Percentiles rank a stretch among this genome's conserved stretches.
phyloP scores from a whole-genome alignment of 768 basidiomycete species.

The Daedaleopsis nitida region DNA sequence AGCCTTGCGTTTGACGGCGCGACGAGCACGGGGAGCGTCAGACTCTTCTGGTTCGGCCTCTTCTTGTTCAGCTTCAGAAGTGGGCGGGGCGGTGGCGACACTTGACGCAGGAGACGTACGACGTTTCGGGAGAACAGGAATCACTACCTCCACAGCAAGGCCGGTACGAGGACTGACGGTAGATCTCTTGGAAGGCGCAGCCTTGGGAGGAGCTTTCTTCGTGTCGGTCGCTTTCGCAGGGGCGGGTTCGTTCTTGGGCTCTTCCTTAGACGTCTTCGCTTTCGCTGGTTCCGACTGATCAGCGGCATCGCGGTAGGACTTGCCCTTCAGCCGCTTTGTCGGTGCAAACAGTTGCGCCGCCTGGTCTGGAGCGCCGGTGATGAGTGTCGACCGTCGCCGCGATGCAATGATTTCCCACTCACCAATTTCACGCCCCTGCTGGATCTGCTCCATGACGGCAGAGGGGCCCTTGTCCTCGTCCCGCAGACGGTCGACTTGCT shows the following conservation, averaged over 20 bases:
- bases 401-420: constrained; percentile 20
- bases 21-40: constrained; percentile 31
- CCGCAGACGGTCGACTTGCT: constrained; percentile 70
- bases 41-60: too few relatives aligned
- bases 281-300: constrained; percentile 29
- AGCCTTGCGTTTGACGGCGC: constrained; percentile 37
- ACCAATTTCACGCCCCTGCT: constrained; percentile 63
- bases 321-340: constrained; percentile 76
- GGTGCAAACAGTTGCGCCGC: constrained; percentile 46
- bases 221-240: not conserved
- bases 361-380: constrained; percentile 47
- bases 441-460: constrained; percentile 65
- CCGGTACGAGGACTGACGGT: constrained; percentile 29
- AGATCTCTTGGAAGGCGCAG: not conserved
- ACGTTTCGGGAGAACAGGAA: constrained; percentile 35
- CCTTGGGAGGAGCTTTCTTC: not conserved
- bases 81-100: constrained; percentile 33
- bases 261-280: constrained; percentile 11
- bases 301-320: constrained; percentile 65
- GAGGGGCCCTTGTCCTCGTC: constrained; percentile 63
- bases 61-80: constrained; percentile 38
- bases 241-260: not conserved
- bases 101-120: constrained; percentile 26
- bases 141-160: constrained; percentile 58
- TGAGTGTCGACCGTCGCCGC: constrained; percentile 2